Evolutionary conservation across 1,139 yeast species (phyloP).

Genomic region (Geotrichum histeridarum): DNA sequence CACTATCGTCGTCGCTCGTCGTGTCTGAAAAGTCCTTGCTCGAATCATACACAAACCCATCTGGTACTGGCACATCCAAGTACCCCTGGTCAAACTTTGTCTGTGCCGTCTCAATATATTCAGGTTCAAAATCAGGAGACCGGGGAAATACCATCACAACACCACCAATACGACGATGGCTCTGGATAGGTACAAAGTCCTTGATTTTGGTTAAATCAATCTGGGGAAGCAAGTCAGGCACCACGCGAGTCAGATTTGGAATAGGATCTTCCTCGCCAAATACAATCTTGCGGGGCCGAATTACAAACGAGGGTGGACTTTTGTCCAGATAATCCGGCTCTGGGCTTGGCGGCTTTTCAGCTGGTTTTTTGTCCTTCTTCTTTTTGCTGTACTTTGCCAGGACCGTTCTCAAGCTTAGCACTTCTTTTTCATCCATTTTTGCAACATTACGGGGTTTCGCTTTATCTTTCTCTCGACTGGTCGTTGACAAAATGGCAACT

Average conservation of each 20-base stretch:
- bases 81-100: slow-evolving; percentile 48
- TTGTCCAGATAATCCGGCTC: slow-evolving; percentile 21
- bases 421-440: slow-evolving; percentile 33
- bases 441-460: slow-evolving; percentile 26
- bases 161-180: slow-evolving; percentile 72
- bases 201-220: slow-evolving; percentile 64
- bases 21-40: background rate
- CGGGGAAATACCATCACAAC: slow-evolving; percentile 73
- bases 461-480: slow-evolving; percentile 27
- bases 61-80: slow-evolving; percentile 78
- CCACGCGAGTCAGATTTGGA: slow-evolving; percentile 76
- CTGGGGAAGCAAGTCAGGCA: slow-evolving; percentile 80
- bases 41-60: background rate
- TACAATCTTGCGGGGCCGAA: too few relatives aligned
- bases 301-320: too few relatives aligned
- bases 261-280: too few relatives aligned
- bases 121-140: slow-evolving; percentile 59
- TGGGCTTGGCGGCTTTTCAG: slow-evolving; percentile 53
- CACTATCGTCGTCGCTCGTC: background rate
- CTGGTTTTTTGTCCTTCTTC: slow-evolving; percentile 33
- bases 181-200: slow-evolving; percentile 76
- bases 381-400: too few relatives aligned
- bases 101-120: slow-evolving; percentile 76
- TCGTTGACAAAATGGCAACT: slow-evolving; percentile 38
- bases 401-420: background rate